Evolutionary conservation across 768 basidiomycete species (phyloP).

Genomic region (Lentinula raphanica): DNA sequence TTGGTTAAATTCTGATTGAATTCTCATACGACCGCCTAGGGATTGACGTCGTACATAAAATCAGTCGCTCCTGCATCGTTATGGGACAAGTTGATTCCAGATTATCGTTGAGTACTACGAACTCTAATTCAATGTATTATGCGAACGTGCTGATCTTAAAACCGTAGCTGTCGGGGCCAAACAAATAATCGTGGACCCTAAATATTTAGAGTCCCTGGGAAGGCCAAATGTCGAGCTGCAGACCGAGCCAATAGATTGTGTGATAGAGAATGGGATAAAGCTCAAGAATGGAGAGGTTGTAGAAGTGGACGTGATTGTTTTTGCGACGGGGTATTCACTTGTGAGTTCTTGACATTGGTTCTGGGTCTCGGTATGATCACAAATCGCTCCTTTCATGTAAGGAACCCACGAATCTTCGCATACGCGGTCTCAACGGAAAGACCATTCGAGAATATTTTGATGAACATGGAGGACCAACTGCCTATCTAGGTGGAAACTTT

Average conservation of each 20-base stretch:
- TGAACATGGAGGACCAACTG: slow-evolving; percentile 42
- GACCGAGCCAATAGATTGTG: too few species aligned
- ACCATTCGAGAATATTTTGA: slow-evolving; percentile 42
- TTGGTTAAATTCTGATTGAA: slow-evolving; percentile 4
- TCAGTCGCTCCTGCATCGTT: slow-evolving; percentile 43
- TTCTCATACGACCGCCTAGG: slow-evolving; percentile 20
- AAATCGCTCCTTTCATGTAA: slow-evolving; percentile 13
- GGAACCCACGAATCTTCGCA: slow-evolving; percentile 30
- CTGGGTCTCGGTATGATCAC: not conserved
- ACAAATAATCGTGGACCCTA: slow-evolving; percentile 56
- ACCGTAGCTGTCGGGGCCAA: slow-evolving; percentile 53
- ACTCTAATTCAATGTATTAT: too few species aligned
- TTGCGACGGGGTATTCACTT: too few species aligned
- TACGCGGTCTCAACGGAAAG: slow-evolving; percentile 38
- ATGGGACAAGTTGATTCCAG: slow-evolving; percentile 41
- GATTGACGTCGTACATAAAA: slow-evolving; percentile 39
- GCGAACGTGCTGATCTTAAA: not conserved
- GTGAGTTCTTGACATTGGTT: too few species aligned
- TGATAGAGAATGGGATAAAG: too few species aligned
- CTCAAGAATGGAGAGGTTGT: too few species aligned
- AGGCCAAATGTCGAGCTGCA: slow-evolving; percentile 40
- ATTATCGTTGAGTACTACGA: slow-evolving; percentile 38
- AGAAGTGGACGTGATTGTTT: too few species aligned
- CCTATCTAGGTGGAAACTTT: slow-evolving; percentile 48
- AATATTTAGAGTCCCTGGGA: slow-evolving; percentile 48